Percentiles rank a stretch among this genome's conserved stretches.
Evolutionary conservation across 2,329 filamentous ascomycete genomes (phyloP).

Genomic region (Trichoderma sp.): DNA sequence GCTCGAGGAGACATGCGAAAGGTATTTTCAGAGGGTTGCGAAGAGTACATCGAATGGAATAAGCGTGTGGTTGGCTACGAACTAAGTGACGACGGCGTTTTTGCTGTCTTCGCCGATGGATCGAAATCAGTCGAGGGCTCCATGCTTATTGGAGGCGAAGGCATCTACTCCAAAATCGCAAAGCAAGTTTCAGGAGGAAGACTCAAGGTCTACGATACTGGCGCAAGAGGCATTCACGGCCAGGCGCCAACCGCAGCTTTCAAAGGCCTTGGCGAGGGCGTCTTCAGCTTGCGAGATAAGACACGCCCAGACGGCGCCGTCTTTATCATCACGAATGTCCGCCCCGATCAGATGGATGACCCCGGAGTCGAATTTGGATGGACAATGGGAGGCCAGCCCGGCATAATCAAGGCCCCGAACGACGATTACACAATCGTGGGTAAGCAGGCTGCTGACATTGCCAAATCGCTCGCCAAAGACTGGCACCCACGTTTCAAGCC

Average conservation of each 20-base stretch:
- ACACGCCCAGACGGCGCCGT: slow-evolving; percentile 49
- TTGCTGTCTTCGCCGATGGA: slow-evolving; percentile 61
- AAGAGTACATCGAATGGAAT: slow-evolving; percentile 56
- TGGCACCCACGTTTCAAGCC: slow-evolving; percentile 60
- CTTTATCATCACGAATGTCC: slow-evolving; percentile 65
- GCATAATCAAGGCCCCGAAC: slow-evolving; percentile 59
- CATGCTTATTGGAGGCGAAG: slow-evolving; percentile 63
- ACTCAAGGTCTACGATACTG: slow-evolving; percentile 64
- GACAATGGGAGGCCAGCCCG: slow-evolving; percentile 62
- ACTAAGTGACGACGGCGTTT: slow-evolving; percentile 54
- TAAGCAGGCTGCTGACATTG: slow-evolving; percentile 57
- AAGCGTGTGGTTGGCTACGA: slow-evolving; percentile 62
- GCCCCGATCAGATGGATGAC: slow-evolving; percentile 60
- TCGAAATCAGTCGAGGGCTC: slow-evolving; percentile 59
- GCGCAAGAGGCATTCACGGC: slow-evolving; percentile 65
- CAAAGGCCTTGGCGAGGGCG: slow-evolving; percentile 62
- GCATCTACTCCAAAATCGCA: slow-evolving; percentile 61
- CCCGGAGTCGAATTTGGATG: slow-evolving; percentile 60
- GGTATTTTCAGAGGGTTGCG: slow-evolving; percentile 58
- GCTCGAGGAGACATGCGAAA: slow-evolving; percentile 63
- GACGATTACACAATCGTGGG: slow-evolving; percentile 62
- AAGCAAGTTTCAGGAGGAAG: slow-evolving; percentile 59
- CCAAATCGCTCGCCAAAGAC: slow-evolving; percentile 53
- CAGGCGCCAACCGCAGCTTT: slow-evolving; percentile 64
- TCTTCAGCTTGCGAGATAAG: slow-evolving; percentile 57